Evolutionary conservation across 1,139 yeast genomes (phyloP).

Genomic region (Chernovozyma sophiae-reginae): DNA sequence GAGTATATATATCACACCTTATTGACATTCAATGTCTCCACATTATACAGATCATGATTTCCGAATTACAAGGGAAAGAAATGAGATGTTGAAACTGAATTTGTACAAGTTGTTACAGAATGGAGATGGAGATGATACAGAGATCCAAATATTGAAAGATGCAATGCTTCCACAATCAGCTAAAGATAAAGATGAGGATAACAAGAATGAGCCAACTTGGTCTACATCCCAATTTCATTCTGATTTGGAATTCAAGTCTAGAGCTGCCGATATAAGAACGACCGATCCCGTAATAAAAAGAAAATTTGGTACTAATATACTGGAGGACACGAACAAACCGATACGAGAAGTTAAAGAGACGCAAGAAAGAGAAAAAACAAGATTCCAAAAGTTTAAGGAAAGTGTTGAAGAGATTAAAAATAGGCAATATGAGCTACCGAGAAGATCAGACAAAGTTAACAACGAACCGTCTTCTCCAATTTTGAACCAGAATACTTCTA

Average conservation of each 20-base stretch:
- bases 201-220: too few relatives aligned
- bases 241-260: too few relatives aligned
- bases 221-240: too few relatives aligned
- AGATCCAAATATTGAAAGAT: constrained; percentile 8
- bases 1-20: too few relatives aligned
- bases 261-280: too few relatives aligned
- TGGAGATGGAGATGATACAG: constrained; percentile 10
- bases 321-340: neutral
- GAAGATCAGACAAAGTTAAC: neutral
- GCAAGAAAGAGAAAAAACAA: constrained; percentile 1
- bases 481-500: neutral
- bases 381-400: constrained; percentile 10
- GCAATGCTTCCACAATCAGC: neutral
- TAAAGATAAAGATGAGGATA: too few relatives aligned
- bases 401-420: constrained; percentile 10
- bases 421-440: constrained; percentile 12
- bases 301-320: constrained; percentile 6
- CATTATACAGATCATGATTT: neutral
- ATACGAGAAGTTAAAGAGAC: constrained; percentile 1
- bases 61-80: constrained; percentile 4
- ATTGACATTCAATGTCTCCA: neutral
- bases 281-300: too few relatives aligned
- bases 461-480: neutral
- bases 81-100: constrained; percentile 6
- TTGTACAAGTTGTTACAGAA: constrained; percentile 8